Base-by-base conservation (phyloP, 148 eudicot genomes). In the Selenicereus undatus region DNA sequence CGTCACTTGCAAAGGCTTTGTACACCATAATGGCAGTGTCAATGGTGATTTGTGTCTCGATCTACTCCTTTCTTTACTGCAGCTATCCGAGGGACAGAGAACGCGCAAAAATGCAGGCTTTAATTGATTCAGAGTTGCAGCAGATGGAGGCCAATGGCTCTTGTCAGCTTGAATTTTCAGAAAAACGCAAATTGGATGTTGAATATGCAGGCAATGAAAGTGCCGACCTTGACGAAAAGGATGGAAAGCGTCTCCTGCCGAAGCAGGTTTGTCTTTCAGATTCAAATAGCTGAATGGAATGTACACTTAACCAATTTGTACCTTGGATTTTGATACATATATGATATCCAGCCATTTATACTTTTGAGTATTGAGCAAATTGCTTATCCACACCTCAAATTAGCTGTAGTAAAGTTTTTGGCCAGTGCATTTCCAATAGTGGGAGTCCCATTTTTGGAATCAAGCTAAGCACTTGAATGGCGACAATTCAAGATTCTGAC, bases 61-160 rank as follows among this genome's bases (percentile, higher is more conserved):
- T 93, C 79, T 95, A 93, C 86, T 93, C 97, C 8, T 89, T 91
- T 82, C 91, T 95, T 52, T 92, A 95, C 76, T 92, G 86, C 77
- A 91, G 97, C 0, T 95, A 95, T 71, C 98, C 98, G 0, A 89
- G 92, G 81, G 98, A 95, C 66, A 90, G 93, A 48, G 97, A 93
- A 4, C 86, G 92, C 0, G 97, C 98, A 4, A 86, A 83, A 75
- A 93, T 91, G 98, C 86, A 90, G 1, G 88, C 89, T 45, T 45
- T 90, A 50, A 86, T 90, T 17, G 94, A 92, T 32, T 83, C 91
- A 21, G 95, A 94, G 78, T 84, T 90, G 84, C 86, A 82, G 76
- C 72, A 74, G 16, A 74, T 92, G 24, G 91, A 88, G 8, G 77
- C 42, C 2, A 78, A 42, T 16, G 83, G 76, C 45, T 48, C 42